Evolutionary conservation across 1,139 yeast genomes (phyloP), one percentile per base, ranked within the genome.

Genomic region (Debaryomyces singareniensis): DNA sequence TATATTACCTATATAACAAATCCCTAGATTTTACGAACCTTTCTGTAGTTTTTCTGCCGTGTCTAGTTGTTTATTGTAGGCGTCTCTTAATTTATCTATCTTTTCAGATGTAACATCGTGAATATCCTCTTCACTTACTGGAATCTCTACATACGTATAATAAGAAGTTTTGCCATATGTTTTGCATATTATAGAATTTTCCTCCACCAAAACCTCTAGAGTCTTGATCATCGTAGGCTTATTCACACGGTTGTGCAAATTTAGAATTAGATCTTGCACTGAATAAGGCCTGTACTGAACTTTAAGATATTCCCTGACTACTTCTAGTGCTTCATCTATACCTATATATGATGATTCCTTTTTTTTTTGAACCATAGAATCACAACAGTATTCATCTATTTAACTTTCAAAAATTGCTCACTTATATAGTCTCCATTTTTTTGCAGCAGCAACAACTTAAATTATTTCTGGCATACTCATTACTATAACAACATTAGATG

Each of bases 401-500:
- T n/a, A n/a, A n/a, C n/a, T n/a, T n/a, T n/a, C n/a, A n/a, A n/a
- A n/a, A n/a, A n/a, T n/a, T n/a, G n/a, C n/a, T n/a, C n/a, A n/a
- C 21, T 18, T 18, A 18, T 18, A 18, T 18, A 18, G 9, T 18
- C n/a, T n/a, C n/a, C n/a, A 18, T 18, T 18, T 18, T n/a, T n/a
- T n/a, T n/a, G n/a, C n/a, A n/a, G n/a, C n/a, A n/a, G 21, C 21
- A 18, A 18, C 21, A 18, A n/a, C 22, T 34, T 46, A 55, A 27
- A 61, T 47, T 16, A 33, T 38, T 37, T 71, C 76, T 1, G 91
- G 89, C 84, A 83, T 76, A 30, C 71, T 69, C 93, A 93, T 83
- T 51, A 91, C 83, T 42, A 77, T 67, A 9, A 85, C 75, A 4
- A 84, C 81, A 36, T 87, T 58, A 0, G 95, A 78, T 0, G 96